Conservation (phyloP, 164 flowering plant species). For the Annona cherimola region DNA sequence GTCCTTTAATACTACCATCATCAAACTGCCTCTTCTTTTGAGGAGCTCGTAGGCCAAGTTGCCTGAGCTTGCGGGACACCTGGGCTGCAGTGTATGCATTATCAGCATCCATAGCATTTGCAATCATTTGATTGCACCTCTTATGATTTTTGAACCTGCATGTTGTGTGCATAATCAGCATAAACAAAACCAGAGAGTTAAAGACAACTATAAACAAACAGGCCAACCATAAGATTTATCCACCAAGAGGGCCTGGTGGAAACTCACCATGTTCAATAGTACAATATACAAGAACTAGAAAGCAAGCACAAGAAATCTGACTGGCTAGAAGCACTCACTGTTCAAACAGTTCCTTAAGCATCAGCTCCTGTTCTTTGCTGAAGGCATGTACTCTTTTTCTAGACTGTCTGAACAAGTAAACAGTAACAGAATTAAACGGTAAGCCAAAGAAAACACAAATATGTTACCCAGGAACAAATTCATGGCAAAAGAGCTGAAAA, state of each 20-base stretch:
- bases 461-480: background rate
- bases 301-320: background rate
- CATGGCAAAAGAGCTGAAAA: background rate
- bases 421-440: background rate
- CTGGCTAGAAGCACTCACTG: slow-evolving; percentile 44
- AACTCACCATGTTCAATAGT: background rate
- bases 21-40: slow-evolving; percentile 26
- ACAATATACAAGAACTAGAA: background rate
- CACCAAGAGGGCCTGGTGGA: background rate
- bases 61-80: slow-evolving; percentile 72
- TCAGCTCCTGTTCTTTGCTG: slow-evolving; percentile 60
- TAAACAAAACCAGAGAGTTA: background rate
- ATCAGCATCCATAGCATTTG: slow-evolving; percentile 62
- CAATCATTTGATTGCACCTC: slow-evolving; percentile 80
- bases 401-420: slow-evolving; percentile 27
- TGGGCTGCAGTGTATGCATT: slow-evolving; percentile 55
- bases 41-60: slow-evolving; percentile 62
- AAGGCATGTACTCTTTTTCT: slow-evolving; percentile 70
- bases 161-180: slow-evolving; percentile 10
- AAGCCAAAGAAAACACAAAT: background rate
- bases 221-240: background rate
- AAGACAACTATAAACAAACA: background rate
- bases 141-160: slow-evolving; percentile 74
- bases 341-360: slow-evolving; percentile 60
- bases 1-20: slow-evolving; percentile 24